Percentiles rank a stretch among this genome's conserved stretches.
Conservation (phyloP, 352 stramenopile species). For the Globisporangium carolinianum region DNA sequence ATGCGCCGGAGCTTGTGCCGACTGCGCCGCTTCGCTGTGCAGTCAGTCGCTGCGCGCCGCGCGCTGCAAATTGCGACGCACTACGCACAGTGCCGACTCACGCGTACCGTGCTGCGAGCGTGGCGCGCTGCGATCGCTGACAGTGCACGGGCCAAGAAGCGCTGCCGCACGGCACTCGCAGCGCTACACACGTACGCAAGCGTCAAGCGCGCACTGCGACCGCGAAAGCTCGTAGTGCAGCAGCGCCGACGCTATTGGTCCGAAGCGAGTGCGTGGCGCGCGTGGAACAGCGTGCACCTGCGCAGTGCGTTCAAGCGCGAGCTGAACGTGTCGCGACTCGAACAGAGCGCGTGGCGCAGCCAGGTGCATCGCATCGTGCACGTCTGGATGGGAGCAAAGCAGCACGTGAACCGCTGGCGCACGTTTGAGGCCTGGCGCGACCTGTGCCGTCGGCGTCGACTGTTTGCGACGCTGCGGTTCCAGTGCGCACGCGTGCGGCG, state of each 20-base stretch:
- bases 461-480: slow-evolving; percentile 38
- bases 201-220: slow-evolving; percentile 18
- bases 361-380: slow-evolving; percentile 42
- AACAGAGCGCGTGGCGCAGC: slow-evolving; percentile 36
- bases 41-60: slow-evolving; percentile 13
- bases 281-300: slow-evolving; percentile 49
- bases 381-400: slow-evolving; percentile 35
- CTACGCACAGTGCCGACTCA: slow-evolving; percentile 10
- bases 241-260: slow-evolving; percentile 13
- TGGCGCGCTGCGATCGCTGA: slow-evolving; percentile 51
- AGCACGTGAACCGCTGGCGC: slow-evolving; percentile 22
- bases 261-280: slow-evolving; percentile 21
- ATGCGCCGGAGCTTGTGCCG: slow-evolving; percentile 41
- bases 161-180: slow-evolving; percentile 17
- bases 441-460: slow-evolving; percentile 29
- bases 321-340: slow-evolving; percentile 36
- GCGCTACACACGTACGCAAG: slow-evolving; percentile 25
- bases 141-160: slow-evolving; percentile 37
- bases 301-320: slow-evolving; percentile 53
- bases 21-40: slow-evolving; percentile 22
- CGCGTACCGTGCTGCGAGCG: slow-evolving; percentile 14
- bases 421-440: slow-evolving; percentile 47
- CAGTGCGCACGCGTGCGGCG: slow-evolving; percentile 33
- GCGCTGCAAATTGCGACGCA: slow-evolving; percentile 12
- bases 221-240: slow-evolving; percentile 24